Evolutionary conservation across 139 green algal genomes (phyloP), one percentile per base, ranked within the genome.

Genomic region (Cymbomonas tetramitiformis): DNA sequence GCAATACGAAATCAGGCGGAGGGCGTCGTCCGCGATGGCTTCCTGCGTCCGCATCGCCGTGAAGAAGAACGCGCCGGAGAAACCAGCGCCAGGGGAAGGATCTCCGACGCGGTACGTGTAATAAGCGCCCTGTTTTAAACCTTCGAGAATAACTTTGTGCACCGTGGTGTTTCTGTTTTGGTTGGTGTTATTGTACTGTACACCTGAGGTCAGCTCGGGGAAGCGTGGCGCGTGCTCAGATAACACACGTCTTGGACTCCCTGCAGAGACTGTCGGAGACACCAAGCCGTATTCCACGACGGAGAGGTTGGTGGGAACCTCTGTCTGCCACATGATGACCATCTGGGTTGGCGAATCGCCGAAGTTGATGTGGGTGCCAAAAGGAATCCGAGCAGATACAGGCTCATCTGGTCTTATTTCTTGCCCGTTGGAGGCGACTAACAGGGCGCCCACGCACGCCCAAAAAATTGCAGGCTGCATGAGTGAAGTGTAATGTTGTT

Each of bases 231-330:
- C n/a, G n/a, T n/a, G n/a, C n/a, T n/a, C n/a, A n/a, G n/a, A n/a
- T n/a, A n/a, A n/a, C n/a, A n/a, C n/a, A n/a, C n/a, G n/a, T n/a
- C n/a, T n/a, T n/a, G n/a, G n/a, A n/a, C n/a, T n/a, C n/a, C n/a
- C n/a, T n/a, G n/a, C n/a, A n/a, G n/a, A n/a, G n/a, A n/a, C n/a
- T n/a, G n/a, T n/a, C n/a, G n/a, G n/a, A n/a, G n/a, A n/a, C n/a
- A n/a, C n/a, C n/a, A n/a, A n/a, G n/a, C n/a, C n/a, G n/a, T 50
- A 50, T 9, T 50, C 6, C 41, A 50, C 41, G 41, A 50, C 41
- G 41, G 6, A n/a, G n/a, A n/a, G 6, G 10, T 9, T 23, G 6
- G 7, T 23, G 41, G 41, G 8, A 9, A 7, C 29, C 41, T 21
- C 26, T 23, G 41, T 50, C 7, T 50, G 41, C 41, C 41, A 50